Percentiles rank a stretch among this genome's conserved stretches.
phyloP scores from a whole-genome alignment of 2,329 filamentous ascomycete genomes.

The Aspergillus ochraceus region DNA sequence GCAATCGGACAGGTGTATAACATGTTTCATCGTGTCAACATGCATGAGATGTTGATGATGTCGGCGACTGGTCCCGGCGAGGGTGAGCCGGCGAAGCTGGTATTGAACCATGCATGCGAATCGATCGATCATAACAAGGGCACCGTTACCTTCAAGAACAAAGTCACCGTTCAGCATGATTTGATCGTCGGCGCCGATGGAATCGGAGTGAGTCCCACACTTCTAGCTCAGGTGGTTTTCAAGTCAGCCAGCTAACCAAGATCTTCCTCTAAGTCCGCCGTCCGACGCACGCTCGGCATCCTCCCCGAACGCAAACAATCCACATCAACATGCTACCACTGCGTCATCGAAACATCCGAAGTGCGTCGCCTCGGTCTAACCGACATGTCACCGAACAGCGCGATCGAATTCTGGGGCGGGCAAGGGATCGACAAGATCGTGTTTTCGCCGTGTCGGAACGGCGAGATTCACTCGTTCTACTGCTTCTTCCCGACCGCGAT shows the following conservation, averaged over 20 bases:
- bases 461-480: constrained; percentile 38
- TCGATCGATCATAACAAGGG: constrained; percentile 4
- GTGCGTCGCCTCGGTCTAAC: constrained; percentile 19
- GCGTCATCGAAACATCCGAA: constrained; percentile 20
- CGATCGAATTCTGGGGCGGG: constrained; percentile 31
- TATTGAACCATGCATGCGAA: neutral
- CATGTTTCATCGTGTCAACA: constrained; percentile 23
- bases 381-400: constrained; percentile 32
- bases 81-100: constrained; percentile 15
- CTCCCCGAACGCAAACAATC: constrained; percentile 32
- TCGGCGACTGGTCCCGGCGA: constrained; percentile 19
- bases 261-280: constrained; percentile 10
- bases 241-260: neutral
- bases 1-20: constrained; percentile 16
- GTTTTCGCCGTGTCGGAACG: constrained; percentile 37
- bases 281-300: constrained; percentile 24
- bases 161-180: constrained; percentile 10
- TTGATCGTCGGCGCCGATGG: constrained; percentile 22
- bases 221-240: neutral
- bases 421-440: constrained; percentile 43
- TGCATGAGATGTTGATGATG: constrained; percentile 21
- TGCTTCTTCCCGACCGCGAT: constrained; percentile 32
- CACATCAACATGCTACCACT: constrained; percentile 34
- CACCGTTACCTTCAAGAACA: constrained; percentile 17
- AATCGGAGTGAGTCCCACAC: constrained; percentile 15